Conservation (phyloP, 2,329 filamentous ascomycete species). For the Alternaria incomplexa region DNA sequence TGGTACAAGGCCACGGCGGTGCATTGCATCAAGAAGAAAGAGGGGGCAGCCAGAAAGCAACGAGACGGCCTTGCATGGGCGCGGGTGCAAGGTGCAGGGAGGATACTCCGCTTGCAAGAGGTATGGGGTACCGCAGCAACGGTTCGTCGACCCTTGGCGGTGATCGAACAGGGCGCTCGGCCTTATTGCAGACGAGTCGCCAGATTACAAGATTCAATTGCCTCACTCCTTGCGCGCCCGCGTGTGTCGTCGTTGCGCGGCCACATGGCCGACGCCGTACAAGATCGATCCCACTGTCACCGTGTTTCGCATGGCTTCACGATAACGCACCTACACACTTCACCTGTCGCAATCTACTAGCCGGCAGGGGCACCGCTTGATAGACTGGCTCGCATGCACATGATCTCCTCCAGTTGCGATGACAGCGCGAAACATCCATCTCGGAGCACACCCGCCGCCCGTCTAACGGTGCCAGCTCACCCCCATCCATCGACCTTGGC, state of each 20-base stretch:
- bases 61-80: conserved; percentile 23
- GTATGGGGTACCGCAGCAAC: conserved; percentile 23
- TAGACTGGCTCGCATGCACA: background rate
- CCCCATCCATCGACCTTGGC: conserved; percentile 3
- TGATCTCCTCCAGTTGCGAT: background rate
- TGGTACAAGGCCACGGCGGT: conserved; percentile 31
- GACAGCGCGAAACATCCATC: background rate
- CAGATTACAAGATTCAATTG: conserved; percentile 11
- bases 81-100: conserved; percentile 13
- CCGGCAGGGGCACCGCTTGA: background rate
- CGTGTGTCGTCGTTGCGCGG: conserved; percentile 6
- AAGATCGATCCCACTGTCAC: background rate
- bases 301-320: background rate
- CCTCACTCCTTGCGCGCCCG: conserved; percentile 13
- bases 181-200: conserved; percentile 9
- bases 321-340: background rate
- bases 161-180: conserved; percentile 20
- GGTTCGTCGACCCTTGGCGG: conserved; percentile 30
- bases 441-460: background rate
- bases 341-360: background rate
- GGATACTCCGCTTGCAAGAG: background rate
- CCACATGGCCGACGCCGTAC: conserved; percentile 8
- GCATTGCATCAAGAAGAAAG: conserved; percentile 32
- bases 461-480: background rate
- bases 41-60: conserved; percentile 19